A percentile compares a stretch with the other conserved stretches of the same genome.
phyloP scores from a whole-genome alignment of 1,139 yeast genomes.

The Pichia sp. region DNA sequence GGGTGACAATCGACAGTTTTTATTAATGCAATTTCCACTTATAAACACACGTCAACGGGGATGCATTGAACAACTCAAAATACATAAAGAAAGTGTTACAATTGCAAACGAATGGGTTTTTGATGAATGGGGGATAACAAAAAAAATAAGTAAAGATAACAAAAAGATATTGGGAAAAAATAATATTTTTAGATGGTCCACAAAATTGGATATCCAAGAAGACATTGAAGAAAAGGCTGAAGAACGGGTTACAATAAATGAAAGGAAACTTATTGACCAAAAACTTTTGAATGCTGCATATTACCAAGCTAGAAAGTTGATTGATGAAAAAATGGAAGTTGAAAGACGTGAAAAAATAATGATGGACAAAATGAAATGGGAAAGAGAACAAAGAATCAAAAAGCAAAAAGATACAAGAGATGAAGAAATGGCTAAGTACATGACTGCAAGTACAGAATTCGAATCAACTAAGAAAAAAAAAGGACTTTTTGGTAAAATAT shows the following conservation, averaged over 20 bases:
- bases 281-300: slow-evolving; percentile 11
- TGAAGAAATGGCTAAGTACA: slow-evolving; percentile 13
- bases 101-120: slow-evolving; percentile 21
- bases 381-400: slow-evolving; percentile 13
- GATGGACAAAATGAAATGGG: slow-evolving; percentile 8
- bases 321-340: slow-evolving; percentile 10
- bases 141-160: not conserved
- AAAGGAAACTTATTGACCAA: slow-evolving; percentile 5
- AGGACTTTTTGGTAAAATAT: slow-evolving; percentile 12
- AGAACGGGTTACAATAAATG: not conserved
- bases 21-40: not conserved
- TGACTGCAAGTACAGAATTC: not conserved
- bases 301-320: slow-evolving; percentile 8
- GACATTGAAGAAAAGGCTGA: not conserved
- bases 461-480: slow-evolving; percentile 3
- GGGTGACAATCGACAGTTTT: slow-evolving; percentile 13
- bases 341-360: slow-evolving; percentile 7
- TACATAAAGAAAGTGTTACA: slow-evolving; percentile 7
- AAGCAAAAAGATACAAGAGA: slow-evolving; percentile 8
- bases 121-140: slow-evolving; percentile 18
- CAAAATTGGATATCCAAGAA: slow-evolving; percentile 4
- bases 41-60: slow-evolving; percentile 19
- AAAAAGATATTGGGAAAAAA: not conserved
- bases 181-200: slow-evolving; percentile 16
- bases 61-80: slow-evolving; percentile 13